Base-by-base conservation (phyloP, 140 eudicot genomes). In the Senecio squalidus region DNA sequence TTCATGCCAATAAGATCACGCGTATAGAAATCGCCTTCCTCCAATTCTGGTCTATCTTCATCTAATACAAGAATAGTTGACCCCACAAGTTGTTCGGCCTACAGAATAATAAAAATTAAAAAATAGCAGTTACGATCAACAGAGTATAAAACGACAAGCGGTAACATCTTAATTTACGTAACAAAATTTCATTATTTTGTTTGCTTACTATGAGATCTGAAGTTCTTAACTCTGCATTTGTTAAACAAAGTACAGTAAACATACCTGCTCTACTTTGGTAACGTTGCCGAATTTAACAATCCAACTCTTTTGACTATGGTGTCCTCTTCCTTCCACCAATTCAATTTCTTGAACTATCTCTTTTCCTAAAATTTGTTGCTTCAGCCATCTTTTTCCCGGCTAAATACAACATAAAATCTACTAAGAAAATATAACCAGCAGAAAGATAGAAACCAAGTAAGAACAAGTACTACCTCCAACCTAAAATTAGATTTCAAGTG, bases 351-450 rank as follows among this genome's bases (percentile, higher is more conserved):
- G 74, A 68, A 87, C 53, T 45, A 62, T 67, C 22, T 92, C 95
- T 68, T 17, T 79, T 40, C 98, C 98, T 36, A 74, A 74, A 50
- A 73, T 39, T 62, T 70, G 78, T 70, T 78, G 91, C 73, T 80
- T 80, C 73, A 92, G 71, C 98, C 98, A 92, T 76, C 98, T 85
- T 72, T 58, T 92, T 65, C 98, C 98, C 17, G 94, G 96, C 98
- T 92, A 84, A 58, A 77, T 55, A 63, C 66, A 72, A 66, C 20
- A 61, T 1, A 60, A 40, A 27, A 40, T 47, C 33, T 56, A 38
- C 60, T 45, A 46, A 71, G 72, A 30, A 34, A 30, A 55, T 30
- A 44, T 60, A 25, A 55, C 21, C 7, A 33, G 34, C 34, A 40
- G 10, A 52, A 36, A 45, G 27, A 52, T 31, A 56, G 30, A 65